Percentiles rank a stretch among this genome's conserved stretches.
phyloP scores from a whole-genome alignment of 1,284 basidiomycete species.

The Pseudozyma hubeiensis region DNA sequence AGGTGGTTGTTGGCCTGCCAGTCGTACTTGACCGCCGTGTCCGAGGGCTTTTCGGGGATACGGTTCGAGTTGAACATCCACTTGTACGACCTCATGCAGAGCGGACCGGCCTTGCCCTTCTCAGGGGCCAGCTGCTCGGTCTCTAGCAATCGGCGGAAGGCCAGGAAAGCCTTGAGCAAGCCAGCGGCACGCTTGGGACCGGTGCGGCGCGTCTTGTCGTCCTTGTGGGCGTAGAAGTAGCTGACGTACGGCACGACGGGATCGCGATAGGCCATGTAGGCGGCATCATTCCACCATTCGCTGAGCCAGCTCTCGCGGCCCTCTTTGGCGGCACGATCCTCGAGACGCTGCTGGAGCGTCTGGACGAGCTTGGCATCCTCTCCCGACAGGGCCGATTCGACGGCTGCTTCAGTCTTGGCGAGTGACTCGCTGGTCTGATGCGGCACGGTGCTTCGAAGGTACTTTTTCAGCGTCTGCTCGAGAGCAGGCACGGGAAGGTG shows the following conservation, averaged over 20 bases:
- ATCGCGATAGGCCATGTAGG: constrained; percentile 76
- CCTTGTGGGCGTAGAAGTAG: constrained; percentile 92
- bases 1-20: constrained; percentile 83
- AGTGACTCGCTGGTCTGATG: constrained; percentile 52
- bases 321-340: constrained; percentile 75
- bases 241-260: constrained; percentile 92
- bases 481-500: constrained; percentile 65
- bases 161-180: constrained; percentile 65
- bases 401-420: constrained; percentile 68
- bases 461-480: constrained; percentile 65
- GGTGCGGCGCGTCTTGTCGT: constrained; percentile 70
- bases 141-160: constrained; percentile 64
- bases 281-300: constrained; percentile 97
- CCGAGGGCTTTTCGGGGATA: constrained; percentile 84
- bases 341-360: constrained; percentile 83
- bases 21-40: constrained; percentile 86
- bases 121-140: constrained; percentile 85
- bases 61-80: constrained; percentile 96
- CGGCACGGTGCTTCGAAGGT: constrained; percentile 61
- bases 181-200: constrained; percentile 61
- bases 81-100: constrained; percentile 96
- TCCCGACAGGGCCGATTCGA: constrained; percentile 75
- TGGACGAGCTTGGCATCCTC: constrained; percentile 77
- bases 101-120: constrained; percentile 81
- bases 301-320: constrained; percentile 83